phyloP scores from a whole-genome alignment of 208 protist species.

The Leishmania aethiopica region DNA sequence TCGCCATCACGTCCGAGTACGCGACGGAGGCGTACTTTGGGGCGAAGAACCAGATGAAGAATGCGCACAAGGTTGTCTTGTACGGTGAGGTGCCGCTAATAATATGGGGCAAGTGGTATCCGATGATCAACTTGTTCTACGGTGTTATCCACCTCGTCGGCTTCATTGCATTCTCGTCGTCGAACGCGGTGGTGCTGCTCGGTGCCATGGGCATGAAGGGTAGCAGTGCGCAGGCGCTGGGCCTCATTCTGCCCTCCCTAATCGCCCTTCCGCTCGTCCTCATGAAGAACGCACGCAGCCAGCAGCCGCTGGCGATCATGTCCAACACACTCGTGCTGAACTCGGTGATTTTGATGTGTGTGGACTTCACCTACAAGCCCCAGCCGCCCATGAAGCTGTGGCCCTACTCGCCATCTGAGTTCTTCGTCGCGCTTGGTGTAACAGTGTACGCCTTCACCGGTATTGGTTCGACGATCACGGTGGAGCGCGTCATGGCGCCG shows the following conservation, averaged over 20 bases:
- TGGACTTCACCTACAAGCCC: constrained; percentile 48
- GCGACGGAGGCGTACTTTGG: constrained; percentile 59
- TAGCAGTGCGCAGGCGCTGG: constrained; percentile 38
- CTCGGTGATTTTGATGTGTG: constrained; percentile 48
- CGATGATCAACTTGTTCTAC: constrained; percentile 59
- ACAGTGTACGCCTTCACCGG: constrained; percentile 65
- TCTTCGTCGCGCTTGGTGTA: constrained; percentile 57
- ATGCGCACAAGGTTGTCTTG: constrained; percentile 41
- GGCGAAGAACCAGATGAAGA: constrained; percentile 58
- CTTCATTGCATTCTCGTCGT: constrained; percentile 54
- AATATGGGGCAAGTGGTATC: constrained; percentile 48
- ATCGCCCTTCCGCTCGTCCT: constrained; percentile 52
- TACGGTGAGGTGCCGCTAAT: constrained; percentile 56
- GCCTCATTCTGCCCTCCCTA: constrained; percentile 46
- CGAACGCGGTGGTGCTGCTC: constrained; percentile 52
- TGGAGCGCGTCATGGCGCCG: constrained; percentile 50
- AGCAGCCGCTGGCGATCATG: constrained; percentile 45
- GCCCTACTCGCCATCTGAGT: constrained; percentile 36
- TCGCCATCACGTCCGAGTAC: constrained; percentile 56
- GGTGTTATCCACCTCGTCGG: constrained; percentile 55
- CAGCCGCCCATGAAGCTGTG: constrained; percentile 37
- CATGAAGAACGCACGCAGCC: constrained; percentile 51
- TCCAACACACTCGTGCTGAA: constrained; percentile 48
- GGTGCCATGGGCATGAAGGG: constrained; percentile 48
- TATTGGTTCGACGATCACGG: constrained; percentile 41